Percentiles rank a stretch among this genome's conserved stretches.
Conservation (phyloP, 345 rosid genomes). For the Eucalyptus sp. region DNA sequence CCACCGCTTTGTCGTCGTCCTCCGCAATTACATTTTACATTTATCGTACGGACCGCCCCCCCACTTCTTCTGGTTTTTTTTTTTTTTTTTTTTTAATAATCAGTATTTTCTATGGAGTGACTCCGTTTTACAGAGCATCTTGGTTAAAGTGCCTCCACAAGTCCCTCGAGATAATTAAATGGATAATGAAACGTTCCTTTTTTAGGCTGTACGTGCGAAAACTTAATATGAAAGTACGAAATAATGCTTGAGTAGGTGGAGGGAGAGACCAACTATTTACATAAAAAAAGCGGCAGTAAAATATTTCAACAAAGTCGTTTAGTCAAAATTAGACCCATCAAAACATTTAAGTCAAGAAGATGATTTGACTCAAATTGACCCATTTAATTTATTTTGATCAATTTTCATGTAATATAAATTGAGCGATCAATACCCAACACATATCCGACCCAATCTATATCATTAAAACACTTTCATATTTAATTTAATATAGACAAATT, state of each 20-base stretch:
- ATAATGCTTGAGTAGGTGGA: not conserved
- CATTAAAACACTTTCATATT: too few species aligned
- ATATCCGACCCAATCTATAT: rapidly evolving
- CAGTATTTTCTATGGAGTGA: not conserved
- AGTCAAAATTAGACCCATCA: too few species aligned
- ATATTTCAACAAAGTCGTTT: too few species aligned
- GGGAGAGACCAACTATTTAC: not conserved
- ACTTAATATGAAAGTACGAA: not conserved
- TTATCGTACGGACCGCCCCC: not conserved
- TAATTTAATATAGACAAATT: too few species aligned
- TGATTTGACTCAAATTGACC: too few species aligned
- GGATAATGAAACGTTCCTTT: not conserved
- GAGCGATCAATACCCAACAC: rapidly evolving
- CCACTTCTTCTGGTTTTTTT: not conserved
- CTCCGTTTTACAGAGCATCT: too few species aligned
- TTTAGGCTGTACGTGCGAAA: not conserved
- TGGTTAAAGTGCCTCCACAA: not conserved
- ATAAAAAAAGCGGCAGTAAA: not conserved
- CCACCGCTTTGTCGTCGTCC: not conserved
- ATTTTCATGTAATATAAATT: too few species aligned
- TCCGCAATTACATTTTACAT: not conserved
- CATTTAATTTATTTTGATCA: too few species aligned
- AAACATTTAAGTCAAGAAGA: too few species aligned
- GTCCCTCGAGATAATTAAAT: not conserved
- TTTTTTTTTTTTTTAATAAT: too few species aligned